Conservation (phyloP, 83 land plant genomes). For the Picea abies region DNA sequence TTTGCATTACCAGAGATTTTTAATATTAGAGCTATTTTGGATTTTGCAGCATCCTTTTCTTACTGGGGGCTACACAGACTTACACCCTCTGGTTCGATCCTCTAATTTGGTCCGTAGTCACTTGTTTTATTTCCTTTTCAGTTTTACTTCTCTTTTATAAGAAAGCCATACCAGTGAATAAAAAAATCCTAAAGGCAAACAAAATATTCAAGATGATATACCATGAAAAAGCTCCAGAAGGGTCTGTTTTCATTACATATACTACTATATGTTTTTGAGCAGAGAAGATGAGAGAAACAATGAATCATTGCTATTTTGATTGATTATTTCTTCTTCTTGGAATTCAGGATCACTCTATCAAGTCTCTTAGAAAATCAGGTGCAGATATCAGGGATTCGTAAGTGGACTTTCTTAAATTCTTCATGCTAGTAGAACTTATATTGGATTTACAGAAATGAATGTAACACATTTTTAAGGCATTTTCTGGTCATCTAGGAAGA, state of each 20-base stretch:
- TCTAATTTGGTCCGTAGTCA: slow-evolving; percentile 29
- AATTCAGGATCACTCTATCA: neutral
- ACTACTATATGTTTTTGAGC: too few relatives aligned
- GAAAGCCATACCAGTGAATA: neutral
- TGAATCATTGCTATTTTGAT: too few relatives aligned
- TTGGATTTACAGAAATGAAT: neutral
- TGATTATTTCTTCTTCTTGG: neutral
- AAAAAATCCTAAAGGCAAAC: too few relatives aligned
- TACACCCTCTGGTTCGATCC: slow-evolving; percentile 22
- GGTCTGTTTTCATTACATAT: too few relatives aligned
- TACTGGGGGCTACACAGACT: slow-evolving; percentile 30
- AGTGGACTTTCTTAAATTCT: neutral
- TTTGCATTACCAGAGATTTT: neutral
- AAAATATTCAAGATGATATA: too few relatives aligned
- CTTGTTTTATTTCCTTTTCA: neutral
- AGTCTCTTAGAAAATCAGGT: neutral
- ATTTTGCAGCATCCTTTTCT: slow-evolving; percentile 85
- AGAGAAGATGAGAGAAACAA: too few relatives aligned
- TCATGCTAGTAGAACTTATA: neutral
- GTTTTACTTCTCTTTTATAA: neutral
- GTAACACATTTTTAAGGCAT: neutral
- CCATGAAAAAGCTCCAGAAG: too few relatives aligned
- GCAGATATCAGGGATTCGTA: neutral
- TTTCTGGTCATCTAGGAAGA: neutral
- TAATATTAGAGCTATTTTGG: neutral